Evolutionary conservation across 805 yeast genomes (phyloP).

Genomic region (Candida golubevii): DNA sequence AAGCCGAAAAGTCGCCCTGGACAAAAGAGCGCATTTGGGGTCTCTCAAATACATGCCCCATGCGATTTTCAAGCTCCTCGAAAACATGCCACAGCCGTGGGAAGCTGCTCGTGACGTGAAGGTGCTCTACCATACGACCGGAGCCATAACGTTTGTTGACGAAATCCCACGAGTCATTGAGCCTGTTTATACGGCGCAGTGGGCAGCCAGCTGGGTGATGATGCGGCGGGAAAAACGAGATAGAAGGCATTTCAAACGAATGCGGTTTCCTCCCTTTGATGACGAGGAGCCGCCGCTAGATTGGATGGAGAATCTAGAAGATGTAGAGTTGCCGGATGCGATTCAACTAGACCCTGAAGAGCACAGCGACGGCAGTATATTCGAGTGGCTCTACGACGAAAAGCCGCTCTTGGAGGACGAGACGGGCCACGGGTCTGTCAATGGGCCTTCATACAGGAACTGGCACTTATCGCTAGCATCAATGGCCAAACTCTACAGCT

Average conservation of each 20-base stretch:
- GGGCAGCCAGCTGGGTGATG: conserved; percentile 90
- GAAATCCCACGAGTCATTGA: conserved; percentile 89
- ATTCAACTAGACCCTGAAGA: conserved; percentile 60
- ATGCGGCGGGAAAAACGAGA: conserved; percentile 95
- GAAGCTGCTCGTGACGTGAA: conserved; percentile 79
- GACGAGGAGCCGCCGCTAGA: conserved; percentile 93
- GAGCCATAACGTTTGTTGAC: conserved; percentile 93
- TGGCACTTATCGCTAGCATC: conserved; percentile 64
- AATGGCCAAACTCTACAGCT: conserved; percentile 60
- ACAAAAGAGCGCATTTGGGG: conserved; percentile 83
- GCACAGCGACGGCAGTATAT: conserved; percentile 46
- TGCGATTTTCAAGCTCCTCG: conserved; percentile 82
- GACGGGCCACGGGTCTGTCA: conserved; percentile 36
- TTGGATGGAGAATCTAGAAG: conserved; percentile 76
- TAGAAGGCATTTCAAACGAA: conserved; percentile 80
- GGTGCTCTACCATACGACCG: conserved; percentile 84
- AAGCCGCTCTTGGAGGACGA: conserved; percentile 62
- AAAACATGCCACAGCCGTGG: conserved; percentile 99
- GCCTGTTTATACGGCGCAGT: conserved; percentile 88
- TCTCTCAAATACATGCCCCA: conserved; percentile 95
- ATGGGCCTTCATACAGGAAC: conserved; percentile 71
- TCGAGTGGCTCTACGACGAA: conserved; percentile 79
- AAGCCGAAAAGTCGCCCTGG: conserved; percentile 71
- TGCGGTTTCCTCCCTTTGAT: conserved; percentile 94
- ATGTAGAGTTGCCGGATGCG: conserved; percentile 67